Evolutionary conservation across 2,329 filamentous ascomycete species (phyloP).

Genomic region (Colletotrichum gigasporum): DNA sequence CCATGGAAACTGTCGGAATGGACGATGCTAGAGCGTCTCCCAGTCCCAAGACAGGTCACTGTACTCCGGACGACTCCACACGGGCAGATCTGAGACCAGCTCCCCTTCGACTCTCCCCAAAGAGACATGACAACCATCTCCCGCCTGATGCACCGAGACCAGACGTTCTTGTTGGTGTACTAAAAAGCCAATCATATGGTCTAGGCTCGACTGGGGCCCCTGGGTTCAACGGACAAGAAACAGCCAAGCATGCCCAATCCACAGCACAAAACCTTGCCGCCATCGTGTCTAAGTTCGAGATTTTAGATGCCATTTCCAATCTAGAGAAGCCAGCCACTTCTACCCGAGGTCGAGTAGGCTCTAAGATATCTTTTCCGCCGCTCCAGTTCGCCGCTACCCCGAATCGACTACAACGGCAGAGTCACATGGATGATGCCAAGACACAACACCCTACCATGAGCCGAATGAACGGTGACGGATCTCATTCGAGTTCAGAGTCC

Average conservation of each 20-base stretch:
- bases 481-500: not conserved
- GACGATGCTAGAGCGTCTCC: conserved; percentile 9
- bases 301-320: conserved; percentile 3
- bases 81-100: not conserved
- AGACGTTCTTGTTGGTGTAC: too few relatives aligned
- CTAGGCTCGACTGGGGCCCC: not conserved
- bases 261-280: conserved; percentile 3
- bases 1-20: too few relatives aligned
- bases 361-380: not conserved
- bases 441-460: too few relatives aligned
- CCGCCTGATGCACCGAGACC: too few relatives aligned
- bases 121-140: too few relatives aligned
- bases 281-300: conserved; percentile 23
- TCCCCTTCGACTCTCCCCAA: conserved; percentile 2
- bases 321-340: not conserved
- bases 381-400: too few relatives aligned
- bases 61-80: not conserved
- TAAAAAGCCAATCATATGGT: too few relatives aligned
- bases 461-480: not conserved
- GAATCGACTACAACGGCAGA: too few relatives aligned
- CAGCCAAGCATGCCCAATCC: not conserved
- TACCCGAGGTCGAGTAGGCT: not conserved
- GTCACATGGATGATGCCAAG: too few relatives aligned
- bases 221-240: not conserved
- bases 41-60: not conserved